Base-by-base conservation (phyloP, 805 yeast genomes). In the Spencermartinsiella europaea region DNA sequence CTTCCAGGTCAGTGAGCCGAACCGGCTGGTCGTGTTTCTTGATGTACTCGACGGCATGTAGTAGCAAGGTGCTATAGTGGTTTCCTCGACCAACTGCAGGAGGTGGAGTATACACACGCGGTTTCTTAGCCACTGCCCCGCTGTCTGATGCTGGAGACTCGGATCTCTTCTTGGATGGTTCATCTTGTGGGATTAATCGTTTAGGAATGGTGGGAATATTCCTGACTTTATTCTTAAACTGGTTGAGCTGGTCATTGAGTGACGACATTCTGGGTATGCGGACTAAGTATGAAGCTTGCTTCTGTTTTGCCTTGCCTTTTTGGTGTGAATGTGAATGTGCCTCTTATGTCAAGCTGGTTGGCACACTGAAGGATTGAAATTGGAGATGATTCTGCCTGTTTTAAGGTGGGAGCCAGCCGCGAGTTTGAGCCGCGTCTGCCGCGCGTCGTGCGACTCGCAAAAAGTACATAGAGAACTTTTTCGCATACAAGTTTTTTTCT, bases 41-140 rank as follows among this genome's bases (percentile, higher is more conserved):
- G 50, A 93, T 81, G 62, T 80, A 85, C 62, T 93, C 98, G 16
- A 93, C 93, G 1, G 98, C 97, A 62, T 89, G 78, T 59, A 87
- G 82, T 45, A 93, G 73, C 62, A 88, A 87, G 3, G 97, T 90
- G 3, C 95, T 85, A 47, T 84, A 75, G 62, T 86, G 95, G 37
- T 54, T 54, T n/a, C 55, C 85, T 56, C 62, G 69, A 58, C 66
- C 71, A 12, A 65, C 61, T 21, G 60, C 51, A 2, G 67, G 63
- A 4, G 72, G 71, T 44, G 55, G 69, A n/a, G 64, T 58, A 51
- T 54, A 56, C 39, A 59, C 58, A 40, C 43, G 44, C 4, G 47
- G 48, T 44, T 50, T 50, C 42, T 43, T 47, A 28, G 42, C 12
- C 40, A 36, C 35, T 42, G 21, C 34, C 42, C 21, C 35, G 39